Conservation (phyloP, 2,329 filamentous ascomycete genomes). For the Scedosporium boydii region DNA sequence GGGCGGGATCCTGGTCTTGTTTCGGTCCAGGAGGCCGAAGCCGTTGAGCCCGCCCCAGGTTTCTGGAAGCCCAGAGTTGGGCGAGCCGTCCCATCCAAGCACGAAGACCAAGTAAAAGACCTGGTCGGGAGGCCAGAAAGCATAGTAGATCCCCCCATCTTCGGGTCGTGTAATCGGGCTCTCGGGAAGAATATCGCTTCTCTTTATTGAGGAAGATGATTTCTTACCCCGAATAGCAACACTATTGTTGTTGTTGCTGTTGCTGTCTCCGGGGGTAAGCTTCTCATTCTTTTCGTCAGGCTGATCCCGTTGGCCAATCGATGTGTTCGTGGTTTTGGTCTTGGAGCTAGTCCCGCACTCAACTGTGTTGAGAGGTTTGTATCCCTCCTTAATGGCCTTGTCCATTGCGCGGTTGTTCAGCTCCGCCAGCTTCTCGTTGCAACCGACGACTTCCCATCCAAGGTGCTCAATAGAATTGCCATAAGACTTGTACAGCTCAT, state of each 20-base stretch:
- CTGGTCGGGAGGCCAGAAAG: constrained; percentile 8
- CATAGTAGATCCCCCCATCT: constrained; percentile 11
- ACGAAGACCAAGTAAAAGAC: constrained; percentile 12
- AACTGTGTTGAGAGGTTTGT: constrained; percentile 10
- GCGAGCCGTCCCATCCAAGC: constrained; percentile 11
- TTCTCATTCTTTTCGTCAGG: background rate
- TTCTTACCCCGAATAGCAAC: background rate
- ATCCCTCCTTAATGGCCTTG: constrained; percentile 5
- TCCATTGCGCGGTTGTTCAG: constrained; percentile 12
- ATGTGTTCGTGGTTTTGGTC: no score
- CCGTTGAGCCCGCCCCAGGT: background rate
- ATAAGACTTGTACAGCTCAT: constrained; percentile 8
- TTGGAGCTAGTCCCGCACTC: background rate
- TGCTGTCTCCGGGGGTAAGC: background rate
- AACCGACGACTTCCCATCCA: constrained; percentile 11
- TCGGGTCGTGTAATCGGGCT: constrained; percentile 9
- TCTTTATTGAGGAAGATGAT: background rate
- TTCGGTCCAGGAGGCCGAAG: constrained; percentile 2
- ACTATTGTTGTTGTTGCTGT: no score
- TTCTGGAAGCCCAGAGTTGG: constrained; percentile 7
- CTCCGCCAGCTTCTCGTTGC: constrained; percentile 7
- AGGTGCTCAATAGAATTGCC: constrained; percentile 9
- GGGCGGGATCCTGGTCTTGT: background rate
- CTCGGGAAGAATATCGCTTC: background rate
- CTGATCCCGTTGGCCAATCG: background rate